Base-by-base conservation (phyloP, 768 basidiomycete genomes). In the Termitomyces sp. region DNA sequence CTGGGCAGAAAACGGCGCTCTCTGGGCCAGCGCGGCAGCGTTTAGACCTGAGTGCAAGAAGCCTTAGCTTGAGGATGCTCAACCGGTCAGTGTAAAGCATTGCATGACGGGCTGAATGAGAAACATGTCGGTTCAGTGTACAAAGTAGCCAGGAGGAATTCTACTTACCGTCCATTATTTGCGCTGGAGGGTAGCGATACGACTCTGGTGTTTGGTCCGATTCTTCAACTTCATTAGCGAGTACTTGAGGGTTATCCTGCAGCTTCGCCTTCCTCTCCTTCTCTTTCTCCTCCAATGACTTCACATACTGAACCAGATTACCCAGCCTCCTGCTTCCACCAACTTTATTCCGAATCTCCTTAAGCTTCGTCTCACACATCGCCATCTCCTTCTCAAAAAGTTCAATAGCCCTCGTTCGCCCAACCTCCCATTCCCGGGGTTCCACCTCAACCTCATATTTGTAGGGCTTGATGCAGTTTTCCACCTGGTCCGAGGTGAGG, bases 391-490 rank as follows among this genome's bases (percentile, higher is more conserved):
- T 86, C 75, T 93, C 89, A 67, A 96, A 91, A 66, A 96, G 77
- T 57, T 85, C 84, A 59, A 93, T 82, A 1, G 93, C 85, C 54
- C 85, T 79, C 66, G 81, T 82, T 53, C 96, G 79, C 0, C 97
- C 97, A 2, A 79, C 70, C 67, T 93, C 92, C 97, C 97, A 99
- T 73, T 99, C 97, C 45, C 89, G 79, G 15, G 85, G 83, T 64
- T 98, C 95, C 15, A 98, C 90, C 71, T 99, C 97, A 32, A 98
- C 89, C 70, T 98, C 96, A 70, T 97, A 96, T 79, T 99, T 99
- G 84, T 87, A 98, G 33, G 96, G 97, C 76, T 99, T 99, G 81
- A 99, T 98, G 74, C 94, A 96, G 74, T 98, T 99, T 79, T 99
- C 97, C 16, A 99, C 96, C 76, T 98, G 96, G 72, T 99, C 97